These are phyloP conservation scores for Erodium texanum DNA, from an alignment of 441 rosid genomes.

Conservation along the genomic window DNA sequence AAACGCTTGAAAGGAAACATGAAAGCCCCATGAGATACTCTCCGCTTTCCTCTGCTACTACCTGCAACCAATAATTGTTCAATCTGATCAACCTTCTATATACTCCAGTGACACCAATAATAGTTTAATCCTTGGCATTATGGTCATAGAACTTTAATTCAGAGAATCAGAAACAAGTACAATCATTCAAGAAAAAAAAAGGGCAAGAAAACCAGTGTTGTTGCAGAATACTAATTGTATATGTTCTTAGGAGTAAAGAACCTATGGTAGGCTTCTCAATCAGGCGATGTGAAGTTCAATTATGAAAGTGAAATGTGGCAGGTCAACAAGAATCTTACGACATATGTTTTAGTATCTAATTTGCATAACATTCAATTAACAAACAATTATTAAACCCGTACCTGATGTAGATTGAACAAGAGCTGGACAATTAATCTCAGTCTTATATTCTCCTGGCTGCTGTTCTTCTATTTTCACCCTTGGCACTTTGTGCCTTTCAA, in stretches of 20 bases:
- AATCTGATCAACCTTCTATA: background rate
- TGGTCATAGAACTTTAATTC: background rate
- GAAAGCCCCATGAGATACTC: conserved; percentile 19
- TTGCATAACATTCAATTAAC: background rate
- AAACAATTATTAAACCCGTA: conserved; percentile 16
- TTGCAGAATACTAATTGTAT: background rate
- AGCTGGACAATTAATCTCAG: conserved; percentile 21
- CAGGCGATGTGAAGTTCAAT: background rate
- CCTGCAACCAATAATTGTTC: conserved; percentile 29
- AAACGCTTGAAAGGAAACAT: conserved; percentile 40
- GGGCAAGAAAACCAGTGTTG: background rate
- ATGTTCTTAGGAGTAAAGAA: background rate
- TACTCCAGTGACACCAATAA: conserved; percentile 1
- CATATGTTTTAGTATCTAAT: background rate
- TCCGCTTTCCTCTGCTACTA: conserved; percentile 29
- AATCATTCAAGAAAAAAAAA: background rate
- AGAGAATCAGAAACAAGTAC: background rate
- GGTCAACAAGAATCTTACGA: background rate
- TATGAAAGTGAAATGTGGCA: background rate
- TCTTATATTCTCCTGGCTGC: conserved; percentile 28
- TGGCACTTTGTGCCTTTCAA: conserved; percentile 18
- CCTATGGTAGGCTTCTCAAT: background rate
- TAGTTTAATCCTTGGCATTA: background rate
- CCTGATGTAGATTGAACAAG: conserved; percentile 33
- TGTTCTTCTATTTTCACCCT: conserved; percentile 23